Percentiles rank a stretch among this genome's conserved stretches.
Conservation (phyloP, 352 stramenopile genomes). For the Phytophthora quininea region DNA sequence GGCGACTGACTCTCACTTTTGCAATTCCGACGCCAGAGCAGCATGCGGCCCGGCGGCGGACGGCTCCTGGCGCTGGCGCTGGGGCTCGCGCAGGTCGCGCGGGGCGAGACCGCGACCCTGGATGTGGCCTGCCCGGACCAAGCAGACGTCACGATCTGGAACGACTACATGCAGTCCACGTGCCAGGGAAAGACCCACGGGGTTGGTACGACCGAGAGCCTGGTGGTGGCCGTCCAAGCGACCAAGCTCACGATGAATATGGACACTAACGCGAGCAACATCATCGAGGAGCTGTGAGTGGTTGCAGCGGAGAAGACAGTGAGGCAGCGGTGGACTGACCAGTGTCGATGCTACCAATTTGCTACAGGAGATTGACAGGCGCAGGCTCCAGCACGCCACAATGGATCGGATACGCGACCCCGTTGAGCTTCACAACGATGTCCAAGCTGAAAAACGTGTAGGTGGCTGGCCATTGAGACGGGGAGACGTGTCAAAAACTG, state of each 20-base stretch:
- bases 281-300: constrained; percentile 7
- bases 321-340: neutral
- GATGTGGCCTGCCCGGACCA: neutral
- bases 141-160: neutral
- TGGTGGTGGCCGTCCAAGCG: constrained; percentile 3
- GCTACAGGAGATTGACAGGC: neutral
- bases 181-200: neutral
- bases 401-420: neutral
- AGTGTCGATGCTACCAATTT: neutral
- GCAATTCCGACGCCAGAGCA: constrained; percentile 26
- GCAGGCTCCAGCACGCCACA: neutral
- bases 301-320: neutral
- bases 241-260: neutral
- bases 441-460: neutral
- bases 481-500: neutral
- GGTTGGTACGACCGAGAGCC: neutral
- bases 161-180: too few species aligned
- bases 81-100: neutral
- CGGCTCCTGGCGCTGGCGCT: constrained; percentile 17
- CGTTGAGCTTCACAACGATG: neutral
- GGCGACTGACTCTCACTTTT: constrained; percentile 9
- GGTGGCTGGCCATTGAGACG: neutral
- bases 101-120: neutral
- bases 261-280: neutral
- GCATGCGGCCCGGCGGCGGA: constrained; percentile 25